Conservation (phyloP, 129 eudicot genomes). For the Artemisia annua region DNA sequence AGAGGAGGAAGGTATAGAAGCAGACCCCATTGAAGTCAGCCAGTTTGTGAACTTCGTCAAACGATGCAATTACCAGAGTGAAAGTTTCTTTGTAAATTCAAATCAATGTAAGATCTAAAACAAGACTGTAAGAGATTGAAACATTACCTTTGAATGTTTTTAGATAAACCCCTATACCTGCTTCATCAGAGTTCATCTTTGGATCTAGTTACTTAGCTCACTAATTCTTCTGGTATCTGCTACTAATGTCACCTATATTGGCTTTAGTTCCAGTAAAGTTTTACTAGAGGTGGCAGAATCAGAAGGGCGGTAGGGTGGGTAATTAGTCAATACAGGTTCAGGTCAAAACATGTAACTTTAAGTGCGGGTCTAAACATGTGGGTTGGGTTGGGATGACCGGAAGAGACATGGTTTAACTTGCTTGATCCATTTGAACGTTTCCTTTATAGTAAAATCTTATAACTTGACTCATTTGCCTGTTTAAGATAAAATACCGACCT, state of each 20-base stretch:
- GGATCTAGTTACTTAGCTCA: not conserved
- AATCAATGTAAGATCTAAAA: constrained; percentile 72
- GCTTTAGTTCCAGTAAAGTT: not conserved
- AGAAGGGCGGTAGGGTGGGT: not conserved
- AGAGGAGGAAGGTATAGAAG: constrained; percentile 84
- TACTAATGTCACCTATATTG: not conserved
- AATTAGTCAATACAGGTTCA: not conserved
- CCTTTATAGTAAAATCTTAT: not conserved
- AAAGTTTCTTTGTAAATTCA: constrained; percentile 74
- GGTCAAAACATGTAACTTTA: not conserved
- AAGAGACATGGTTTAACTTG: not conserved
- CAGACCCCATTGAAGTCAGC: constrained; percentile 70
- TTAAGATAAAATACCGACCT: no score
- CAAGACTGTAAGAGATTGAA: not conserved
- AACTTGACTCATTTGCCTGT: no score
- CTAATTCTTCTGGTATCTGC: constrained; percentile 3
- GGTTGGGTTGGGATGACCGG: not conserved
- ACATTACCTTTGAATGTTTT: not conserved
- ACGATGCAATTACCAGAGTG: constrained; percentile 70
- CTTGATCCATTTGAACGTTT: not conserved
- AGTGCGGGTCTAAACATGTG: not conserved
- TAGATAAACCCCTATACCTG: no score
- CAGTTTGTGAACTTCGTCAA: constrained; percentile 70
- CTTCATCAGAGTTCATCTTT: not conserved
- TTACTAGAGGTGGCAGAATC: constrained; percentile 10